Evolutionary conservation across 2,329 filamentous ascomycete species (phyloP), one percentile per base, ranked within the genome.

Genomic region (Akanthomyces uredinophilus): DNA sequence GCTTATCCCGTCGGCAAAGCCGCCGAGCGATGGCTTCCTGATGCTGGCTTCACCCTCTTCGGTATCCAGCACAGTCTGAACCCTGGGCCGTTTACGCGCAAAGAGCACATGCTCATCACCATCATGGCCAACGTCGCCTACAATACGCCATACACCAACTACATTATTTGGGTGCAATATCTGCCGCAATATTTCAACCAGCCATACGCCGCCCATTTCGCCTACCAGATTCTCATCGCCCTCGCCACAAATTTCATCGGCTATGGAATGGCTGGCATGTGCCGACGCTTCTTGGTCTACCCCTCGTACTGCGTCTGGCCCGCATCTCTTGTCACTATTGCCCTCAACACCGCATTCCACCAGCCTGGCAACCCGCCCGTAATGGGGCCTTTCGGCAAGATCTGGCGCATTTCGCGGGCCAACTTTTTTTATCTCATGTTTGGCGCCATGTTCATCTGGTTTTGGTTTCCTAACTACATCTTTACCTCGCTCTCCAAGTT

Each of bases 111-210:
- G 77, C 75, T 87, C 46, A 83, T 86, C 65, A 81, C 81, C 63
- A 83, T 85, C 70, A 84, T 85, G 81, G 84, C 87, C 60, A 87
- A 88, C 69, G 81, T 82, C 14, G 79, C 79, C 14, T 81, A 78
- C 70, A 79, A 78, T 63, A 75, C 76, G 4, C 81, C 81, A 0
- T 84, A 83, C 67, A 84, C 82, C 3, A 81, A 80, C 70, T 77
- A 81, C 67, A 82, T 84, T 62, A 80, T 83, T 64, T 83, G 80
- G 80, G 78, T 79, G 6, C 82, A 84, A 56, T 77, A 74, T 60
- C 70, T 84, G 44, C 79, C 80, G 0, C 75, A 78, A 65, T 85
- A 80, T 67, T 85, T 83, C 68, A 79, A 83, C 69, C 82, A 84
- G 67, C 70, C 73, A 1, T 85, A 82, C 63, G 82, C 81, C 22